Evolutionary conservation across 371 early-diverging fungal genomes (phyloP).

Genomic region (Basidiobolus heterosporus): DNA sequence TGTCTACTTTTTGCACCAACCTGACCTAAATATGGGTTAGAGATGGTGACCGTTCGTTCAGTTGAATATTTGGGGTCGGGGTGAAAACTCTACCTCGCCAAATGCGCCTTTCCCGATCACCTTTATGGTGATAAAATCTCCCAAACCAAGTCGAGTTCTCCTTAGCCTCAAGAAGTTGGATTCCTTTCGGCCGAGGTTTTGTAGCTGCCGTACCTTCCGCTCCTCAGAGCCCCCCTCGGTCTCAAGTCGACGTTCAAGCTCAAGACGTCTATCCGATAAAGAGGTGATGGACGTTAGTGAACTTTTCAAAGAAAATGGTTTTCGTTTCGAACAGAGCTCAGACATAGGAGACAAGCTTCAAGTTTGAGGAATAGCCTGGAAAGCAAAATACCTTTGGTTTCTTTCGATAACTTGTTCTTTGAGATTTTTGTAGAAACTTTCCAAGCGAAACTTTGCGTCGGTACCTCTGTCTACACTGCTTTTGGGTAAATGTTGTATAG

Average conservation of each 20-base stretch:
- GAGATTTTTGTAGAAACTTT: constrained; percentile 72
- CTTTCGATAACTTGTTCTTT: constrained; percentile 79
- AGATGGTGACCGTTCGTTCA: background rate
- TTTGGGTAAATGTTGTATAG: constrained; percentile 49
- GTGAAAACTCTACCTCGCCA: constrained; percentile 59
- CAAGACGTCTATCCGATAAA: constrained; percentile 34
- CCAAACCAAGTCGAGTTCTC: constrained; percentile 76
- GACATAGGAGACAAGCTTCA: background rate
- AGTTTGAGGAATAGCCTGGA: background rate
- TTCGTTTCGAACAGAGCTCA: background rate
- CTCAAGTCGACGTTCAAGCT: constrained; percentile 57
- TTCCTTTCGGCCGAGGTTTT: constrained; percentile 71
- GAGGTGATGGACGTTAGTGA: constrained; percentile 1
- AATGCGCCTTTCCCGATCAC: constrained; percentile 99
- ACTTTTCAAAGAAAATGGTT: background rate
- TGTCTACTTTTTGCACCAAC: constrained; percentile 86
- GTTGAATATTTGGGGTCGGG: background rate
- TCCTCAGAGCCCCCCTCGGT: constrained; percentile 70
- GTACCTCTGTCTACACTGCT: constrained; percentile 68
- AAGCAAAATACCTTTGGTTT: constrained; percentile 41
- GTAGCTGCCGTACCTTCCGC: constrained; percentile 66
- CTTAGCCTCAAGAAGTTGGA: constrained; percentile 82
- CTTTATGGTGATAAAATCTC: constrained; percentile 90
- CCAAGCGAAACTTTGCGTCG: constrained; percentile 70
- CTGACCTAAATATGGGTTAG: constrained; percentile 38